Base-by-base conservation (phyloP, 768 basidiomycete species). In the Tylopilus vinaceipallidus region DNA sequence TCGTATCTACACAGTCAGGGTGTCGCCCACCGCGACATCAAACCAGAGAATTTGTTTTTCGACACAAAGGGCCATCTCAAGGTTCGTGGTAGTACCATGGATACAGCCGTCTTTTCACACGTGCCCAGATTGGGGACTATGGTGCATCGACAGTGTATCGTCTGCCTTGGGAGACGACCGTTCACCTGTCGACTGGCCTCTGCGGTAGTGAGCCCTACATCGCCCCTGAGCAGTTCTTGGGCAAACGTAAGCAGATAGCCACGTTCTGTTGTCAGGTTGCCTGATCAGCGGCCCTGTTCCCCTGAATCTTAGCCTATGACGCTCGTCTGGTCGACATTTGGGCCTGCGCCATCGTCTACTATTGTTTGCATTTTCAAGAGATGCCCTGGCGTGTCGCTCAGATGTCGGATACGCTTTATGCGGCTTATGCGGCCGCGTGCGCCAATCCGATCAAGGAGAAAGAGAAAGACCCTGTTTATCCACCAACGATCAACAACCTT, bases 191-290 rank as follows among this genome's bases (percentile, higher is more conserved):
- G 13, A 97, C 94, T 23, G 95, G 95, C 4, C 79, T 99, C 26
- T 99, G 95, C 61, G 95, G 95, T 22, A 94, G 91, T 61, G 95
- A 99, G 66, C 95, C 95, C 1, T 99, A 99, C 72, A 99, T 99
- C 62, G 95, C 95, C 9, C 97, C 97, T 24, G 95, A 99, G 69
- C 91, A 97, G 71, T 99, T 98, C 63, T 73, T 93, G 59, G 84
- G 87, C 63, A 95, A 97, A 84, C 93, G 95, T 95, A 78, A 83
- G 93, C 77, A 56, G 57, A 52, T 52, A 52, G 61, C 59, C 52
- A 63, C 65, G 50, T 59, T 62, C 62, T 60, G 56, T 53, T 54
- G 56, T 57, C 54, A 68, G 65, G 68, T 73, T 68, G 65, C 69
- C 69, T 77, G 61, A 74, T 68, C 55, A 47, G 9, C 23, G 35